phyloP scores from a whole-genome alignment of 495 filamentous ascomycete genomes.

The Gamarada debralockiae region DNA sequence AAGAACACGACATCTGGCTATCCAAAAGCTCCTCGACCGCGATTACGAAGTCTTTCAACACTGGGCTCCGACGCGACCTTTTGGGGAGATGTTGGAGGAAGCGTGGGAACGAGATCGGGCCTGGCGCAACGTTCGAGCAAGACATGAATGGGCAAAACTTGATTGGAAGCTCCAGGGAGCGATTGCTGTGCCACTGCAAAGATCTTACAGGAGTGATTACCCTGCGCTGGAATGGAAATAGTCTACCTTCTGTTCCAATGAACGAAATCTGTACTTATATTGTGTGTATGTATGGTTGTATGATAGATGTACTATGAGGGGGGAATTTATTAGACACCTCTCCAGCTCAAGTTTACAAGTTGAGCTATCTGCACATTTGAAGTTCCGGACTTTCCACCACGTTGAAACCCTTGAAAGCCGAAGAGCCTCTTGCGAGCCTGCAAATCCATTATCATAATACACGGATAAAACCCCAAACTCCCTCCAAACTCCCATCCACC shows the following conservation, averaged over 20 bases:
- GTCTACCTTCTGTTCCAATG: no score
- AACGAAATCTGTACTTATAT: neutral
- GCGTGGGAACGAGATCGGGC: constrained; percentile 4
- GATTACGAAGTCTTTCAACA: neutral
- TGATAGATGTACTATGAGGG: no score
- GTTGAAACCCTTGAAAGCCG: no score
- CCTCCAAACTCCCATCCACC: constrained; percentile 6
- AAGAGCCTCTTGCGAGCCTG: neutral
- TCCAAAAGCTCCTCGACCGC: neutral
- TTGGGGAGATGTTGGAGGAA: constrained; percentile 4
- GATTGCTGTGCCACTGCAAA: neutral
- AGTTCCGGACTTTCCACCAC: no score
- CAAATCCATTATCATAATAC: neutral
- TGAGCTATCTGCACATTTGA: neutral
- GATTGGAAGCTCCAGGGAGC: neutral
- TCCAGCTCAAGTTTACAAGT: no score
- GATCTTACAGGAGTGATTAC: no score
- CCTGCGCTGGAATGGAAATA: no score
- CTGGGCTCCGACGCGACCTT: constrained; percentile 1
- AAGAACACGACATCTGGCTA: neutral
- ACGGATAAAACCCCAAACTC: neutral
- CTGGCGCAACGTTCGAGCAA: constrained; percentile 3
- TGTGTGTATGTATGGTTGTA: no score
- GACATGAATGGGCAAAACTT: neutral
- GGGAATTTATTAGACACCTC: no score